These are phyloP conservation scores for Vigna mungo DNA, from an alignment of 306 rosid genomes.

Conservation along the genomic window DNA sequence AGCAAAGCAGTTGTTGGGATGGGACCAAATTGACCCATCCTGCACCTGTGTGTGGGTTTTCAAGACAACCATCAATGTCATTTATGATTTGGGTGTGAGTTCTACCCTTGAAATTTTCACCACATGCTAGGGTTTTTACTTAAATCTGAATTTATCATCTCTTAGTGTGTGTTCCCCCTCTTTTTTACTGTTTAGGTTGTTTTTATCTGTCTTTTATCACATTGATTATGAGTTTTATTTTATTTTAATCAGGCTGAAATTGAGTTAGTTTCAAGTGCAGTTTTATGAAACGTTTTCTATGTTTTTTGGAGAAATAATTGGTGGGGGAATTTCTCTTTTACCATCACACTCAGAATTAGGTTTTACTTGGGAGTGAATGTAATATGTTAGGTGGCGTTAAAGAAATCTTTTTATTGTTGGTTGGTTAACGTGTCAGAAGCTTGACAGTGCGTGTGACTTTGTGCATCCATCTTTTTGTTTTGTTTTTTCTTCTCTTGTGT, in stretches of 20 bases:
- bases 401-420: conserved; percentile 45
- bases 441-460: conserved; percentile 43
- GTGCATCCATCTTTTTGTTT: conserved; percentile 23
- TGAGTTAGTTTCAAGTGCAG: background rate
- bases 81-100: conserved; percentile 51
- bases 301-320: background rate
- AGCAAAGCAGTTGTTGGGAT: conserved; percentile 69
- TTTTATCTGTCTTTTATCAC: conserved; percentile 37
- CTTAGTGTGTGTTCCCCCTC: background rate
- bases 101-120: conserved; percentile 56
- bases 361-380: conserved; percentile 59
- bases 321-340: conserved; percentile 39
- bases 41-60: conserved; percentile 55
- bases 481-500: background rate
- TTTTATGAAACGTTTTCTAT: background rate
- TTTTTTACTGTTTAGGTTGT: conserved; percentile 14
- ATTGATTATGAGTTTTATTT: conserved; percentile 10
- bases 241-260: conserved; percentile 7
- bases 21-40: conserved; percentile 87
- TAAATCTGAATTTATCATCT: background rate
- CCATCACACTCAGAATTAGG: conserved; percentile 58
- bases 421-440: conserved; percentile 65
- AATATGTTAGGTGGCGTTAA: conserved; percentile 44
- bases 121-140: conserved; percentile 46
- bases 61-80: conserved; percentile 78